Base-by-base conservation (phyloP, 2,329 filamentous ascomycete genomes). In the Aspergillus costaricaensis region DNA sequence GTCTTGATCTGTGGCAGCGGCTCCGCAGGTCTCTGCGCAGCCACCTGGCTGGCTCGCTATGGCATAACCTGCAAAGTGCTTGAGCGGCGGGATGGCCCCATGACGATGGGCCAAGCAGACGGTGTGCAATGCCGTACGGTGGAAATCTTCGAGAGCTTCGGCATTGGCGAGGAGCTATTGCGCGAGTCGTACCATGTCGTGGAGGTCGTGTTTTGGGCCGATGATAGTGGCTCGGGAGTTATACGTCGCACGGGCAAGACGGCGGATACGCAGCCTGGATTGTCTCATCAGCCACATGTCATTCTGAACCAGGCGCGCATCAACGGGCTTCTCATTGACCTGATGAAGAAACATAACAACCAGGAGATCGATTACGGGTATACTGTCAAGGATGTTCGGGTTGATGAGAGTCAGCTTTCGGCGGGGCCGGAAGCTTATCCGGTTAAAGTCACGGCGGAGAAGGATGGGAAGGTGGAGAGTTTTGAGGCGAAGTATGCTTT, bases 1-100 rank as follows among this genome's bases (percentile, higher is more conserved):
- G 84, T 89, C 15, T 72, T 89, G 15, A 88, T 89, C 63, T 81
- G 80, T 60, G 86, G 86, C 59, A 83, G 81, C 57, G 86, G 87
- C 30, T 86, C 85, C 1, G 87, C 86, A 5, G 86, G 87, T 17
- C 79, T 88, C 54, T 85, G 82, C 65, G 84, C 85, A 5, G 86
- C 83, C 10, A 78, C 83, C 27, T 89, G 85, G 86, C 82, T 89
- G 3, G 79, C 86, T 1, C 82, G 82, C 21, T 83, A 81, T 70
- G 81, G 81, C n/a, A 77, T 88, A 62, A 72, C 75, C 23, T 87
- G 81, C 76, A 82, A 78, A 47, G 81, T 89, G 25, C 76, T 89
- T 0, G 87, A 90, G 66, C 80, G 79, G 5, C 81, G 84, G 5
- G 60, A 73, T 3, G 86, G 85, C 0, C 85, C 84, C 0, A 77